Evolutionary conservation across 2,329 filamentous ascomycete genomes (phyloP), one percentile per base, ranked within the genome.

Genomic region (Phyllachora maydis): DNA sequence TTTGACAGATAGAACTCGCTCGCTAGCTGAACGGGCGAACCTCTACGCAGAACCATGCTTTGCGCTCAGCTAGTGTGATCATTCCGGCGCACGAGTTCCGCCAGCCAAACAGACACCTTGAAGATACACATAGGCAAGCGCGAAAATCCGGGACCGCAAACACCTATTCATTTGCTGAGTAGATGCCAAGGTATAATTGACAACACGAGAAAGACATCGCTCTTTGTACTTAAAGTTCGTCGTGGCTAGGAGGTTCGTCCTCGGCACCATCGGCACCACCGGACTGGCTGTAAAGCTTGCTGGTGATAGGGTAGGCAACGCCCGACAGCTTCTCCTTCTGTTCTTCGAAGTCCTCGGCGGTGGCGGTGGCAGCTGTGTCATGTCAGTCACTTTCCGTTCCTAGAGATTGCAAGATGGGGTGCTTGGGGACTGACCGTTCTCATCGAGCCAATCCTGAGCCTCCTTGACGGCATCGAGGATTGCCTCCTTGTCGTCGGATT

Each of bases 251-350:
- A n/a, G n/a, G n/a, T 50, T 71, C 76, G 36, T 82, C 76, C 35
- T 79, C 75, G 30, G 70, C 74, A 32, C 55, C 65, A 32, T 62
- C 68, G 36, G 64, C 72, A 25, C 46, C 50, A 39, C 66, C 69
- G 41, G 63, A 59, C 38, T 60, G 51, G 37, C 50, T 57, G 63
- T 93, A 93, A 43, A 93, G 66, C 71, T 98, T 98, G 61, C 79
- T 91, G 41, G 88, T 98, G 58, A 98, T 98, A 38, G 88, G 88
- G 61, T 95, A 93, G 26, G 88, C 88, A 35, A 93, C 78, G 51
- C 77, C 76, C 41, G 78, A 90, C 38, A 98, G 68, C 68, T 93
- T 93, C 76, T 98, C 85, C 65, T 90, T 92, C 65, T 95, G 85
- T 69, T 98, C 88, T 55, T 93, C 83, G 42, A 95, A 93, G 61